Percentiles rank a stretch among this genome's conserved stretches.
These are phyloP conservation scores for Leccinum subatratum DNA, from an alignment of 1,284 basidiomycete genomes.

Conservation along the genomic window DNA sequence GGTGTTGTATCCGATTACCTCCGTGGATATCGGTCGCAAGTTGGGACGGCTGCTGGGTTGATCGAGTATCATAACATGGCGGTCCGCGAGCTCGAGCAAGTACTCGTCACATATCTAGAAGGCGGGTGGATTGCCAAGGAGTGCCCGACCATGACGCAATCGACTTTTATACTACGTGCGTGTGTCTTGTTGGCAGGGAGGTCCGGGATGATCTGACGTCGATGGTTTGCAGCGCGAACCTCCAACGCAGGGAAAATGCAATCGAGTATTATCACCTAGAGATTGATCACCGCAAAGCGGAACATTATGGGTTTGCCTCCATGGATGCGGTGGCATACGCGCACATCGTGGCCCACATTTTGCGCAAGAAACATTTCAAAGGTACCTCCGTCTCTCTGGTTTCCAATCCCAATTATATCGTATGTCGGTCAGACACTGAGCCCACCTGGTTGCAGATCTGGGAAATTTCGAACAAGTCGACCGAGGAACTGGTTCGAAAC, in stretches of 20 bases:
- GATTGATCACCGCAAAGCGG: constrained; percentile 73
- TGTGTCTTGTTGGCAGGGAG: constrained; percentile 8
- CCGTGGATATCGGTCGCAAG: constrained; percentile 65
- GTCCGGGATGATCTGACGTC: constrained; percentile 14
- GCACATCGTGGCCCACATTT: constrained; percentile 72
- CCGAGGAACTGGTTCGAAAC: constrained; percentile 64
- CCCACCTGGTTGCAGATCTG: constrained; percentile 56
- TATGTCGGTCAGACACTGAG: constrained; percentile 28
- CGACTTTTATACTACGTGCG: constrained; percentile 62
- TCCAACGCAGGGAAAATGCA: constrained; percentile 70
- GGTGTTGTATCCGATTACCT: constrained; percentile 71
- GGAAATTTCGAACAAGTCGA: constrained; percentile 77
- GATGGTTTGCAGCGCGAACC: constrained; percentile 49
- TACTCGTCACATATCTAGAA: constrained; percentile 74
- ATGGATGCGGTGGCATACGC: constrained; percentile 92
- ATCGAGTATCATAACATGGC: constrained; percentile 75
- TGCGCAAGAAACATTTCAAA: constrained; percentile 65
- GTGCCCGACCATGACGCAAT: constrained; percentile 74
- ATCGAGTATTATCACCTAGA: constrained; percentile 76
- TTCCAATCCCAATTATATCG: constrained; percentile 83
- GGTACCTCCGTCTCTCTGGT: constrained; percentile 69
- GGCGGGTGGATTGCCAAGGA: constrained; percentile 60
- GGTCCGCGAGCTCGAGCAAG: constrained; percentile 70
- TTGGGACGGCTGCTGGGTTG: constrained; percentile 63
- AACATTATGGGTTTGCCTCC: constrained; percentile 90